These are phyloP conservation scores for Chlamydomonas schloesseri DNA, from an alignment of 139 green algal species.

Conservation along the genomic window DNA sequence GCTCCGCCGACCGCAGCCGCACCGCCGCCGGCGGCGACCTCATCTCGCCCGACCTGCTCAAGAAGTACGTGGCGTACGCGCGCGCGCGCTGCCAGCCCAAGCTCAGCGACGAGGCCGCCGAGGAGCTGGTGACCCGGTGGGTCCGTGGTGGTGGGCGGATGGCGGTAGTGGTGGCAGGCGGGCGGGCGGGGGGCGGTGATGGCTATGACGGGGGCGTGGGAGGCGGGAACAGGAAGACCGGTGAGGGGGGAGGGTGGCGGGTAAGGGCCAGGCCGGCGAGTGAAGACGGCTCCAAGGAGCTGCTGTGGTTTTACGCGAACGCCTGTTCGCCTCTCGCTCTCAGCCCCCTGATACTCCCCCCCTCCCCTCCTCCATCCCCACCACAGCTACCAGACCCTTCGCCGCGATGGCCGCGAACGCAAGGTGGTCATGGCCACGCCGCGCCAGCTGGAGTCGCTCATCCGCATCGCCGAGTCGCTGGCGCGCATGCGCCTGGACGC, in stretches of 20 bases:
- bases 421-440: conserved; percentile 89
- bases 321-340: too few relatives aligned
- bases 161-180: too few relatives aligned
- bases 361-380: not conserved
- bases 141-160: not conserved
- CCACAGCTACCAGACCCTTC: conserved; percentile 87
- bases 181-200: too few relatives aligned
- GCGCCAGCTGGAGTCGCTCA: conserved; percentile 93
- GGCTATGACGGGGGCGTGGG: not conserved
- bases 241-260: not conserved
- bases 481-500: conserved; percentile 85
- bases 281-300: too few relatives aligned
- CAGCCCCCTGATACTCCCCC: too few relatives aligned
- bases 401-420: conserved; percentile 70
- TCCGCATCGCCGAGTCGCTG: conserved; percentile 88
- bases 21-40: conserved; percentile 42
- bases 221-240: not conserved
- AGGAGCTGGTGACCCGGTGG: conserved; percentile 74
- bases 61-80: conserved; percentile 93
- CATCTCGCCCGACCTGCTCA: conserved; percentile 82
- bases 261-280: too few relatives aligned
- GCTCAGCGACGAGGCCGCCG: conserved; percentile 82
- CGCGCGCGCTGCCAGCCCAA: conserved; percentile 78
- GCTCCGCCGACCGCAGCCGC: not conserved
- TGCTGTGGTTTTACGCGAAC: too few relatives aligned